Evolutionary conservation across 2,329 filamentous ascomycete genomes (phyloP).

Genomic region (Colletotrichum viniferum): DNA sequence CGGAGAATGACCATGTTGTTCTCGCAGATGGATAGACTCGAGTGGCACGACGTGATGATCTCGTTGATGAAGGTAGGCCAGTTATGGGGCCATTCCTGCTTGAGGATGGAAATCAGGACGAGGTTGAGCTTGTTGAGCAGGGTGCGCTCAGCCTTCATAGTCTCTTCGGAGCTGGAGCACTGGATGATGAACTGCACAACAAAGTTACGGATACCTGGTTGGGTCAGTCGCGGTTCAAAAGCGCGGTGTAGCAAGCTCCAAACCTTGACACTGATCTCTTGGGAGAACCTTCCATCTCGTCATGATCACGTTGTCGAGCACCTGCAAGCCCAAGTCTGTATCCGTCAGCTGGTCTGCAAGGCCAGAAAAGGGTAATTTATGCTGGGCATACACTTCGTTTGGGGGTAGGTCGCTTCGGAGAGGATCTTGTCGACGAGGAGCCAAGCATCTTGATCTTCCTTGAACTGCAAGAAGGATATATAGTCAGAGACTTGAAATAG

Average conservation of each 20-base stretch:
- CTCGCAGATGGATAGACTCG: conserved; percentile 95
- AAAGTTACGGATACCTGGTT: conserved; percentile 93
- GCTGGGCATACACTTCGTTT: conserved; percentile 85
- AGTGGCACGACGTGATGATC: conserved; percentile 95
- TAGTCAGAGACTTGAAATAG: conserved; percentile 23
- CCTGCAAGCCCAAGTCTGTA: conserved; percentile 88
- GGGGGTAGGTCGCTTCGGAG: conserved; percentile 87
- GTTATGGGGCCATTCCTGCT: conserved; percentile 99
- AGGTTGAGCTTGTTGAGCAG: conserved; percentile 98
- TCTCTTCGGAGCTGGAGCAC: conserved; percentile 88
- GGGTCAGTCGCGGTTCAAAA: not conserved
- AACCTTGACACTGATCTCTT: conserved; percentile 90
- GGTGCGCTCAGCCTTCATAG: conserved; percentile 81
- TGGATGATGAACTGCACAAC: conserved; percentile 98
- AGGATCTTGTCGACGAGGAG: conserved; percentile 96
- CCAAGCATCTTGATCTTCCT: conserved; percentile 98
- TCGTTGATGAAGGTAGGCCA: conserved; percentile 99
- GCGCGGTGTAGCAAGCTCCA: not conserved
- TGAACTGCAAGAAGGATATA: conserved; percentile 70
- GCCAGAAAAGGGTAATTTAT: not conserved
- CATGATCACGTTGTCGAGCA: conserved; percentile 97
- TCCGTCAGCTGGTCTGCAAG: conserved; percentile 1
- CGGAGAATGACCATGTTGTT: conserved; percentile 99
- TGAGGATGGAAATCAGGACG: conserved; percentile 94
- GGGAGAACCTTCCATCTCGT: conserved; percentile 99